phyloP scores from a whole-genome alignment of 2,329 filamentous ascomycete species.

The Stachybotrys chlorohalonatus region DNA sequence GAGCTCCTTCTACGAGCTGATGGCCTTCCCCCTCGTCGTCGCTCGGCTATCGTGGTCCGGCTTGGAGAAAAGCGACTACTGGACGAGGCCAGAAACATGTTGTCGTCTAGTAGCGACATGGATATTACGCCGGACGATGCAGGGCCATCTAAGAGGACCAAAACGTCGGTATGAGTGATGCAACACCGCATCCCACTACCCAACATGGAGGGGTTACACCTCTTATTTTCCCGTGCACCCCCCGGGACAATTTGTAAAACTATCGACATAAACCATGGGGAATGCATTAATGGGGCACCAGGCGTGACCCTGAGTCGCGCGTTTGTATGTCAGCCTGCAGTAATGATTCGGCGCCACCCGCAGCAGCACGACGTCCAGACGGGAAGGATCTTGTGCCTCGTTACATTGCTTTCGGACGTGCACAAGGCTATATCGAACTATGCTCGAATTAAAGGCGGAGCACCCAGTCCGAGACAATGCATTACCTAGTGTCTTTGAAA shows the following conservation, averaged over 20 bases:
- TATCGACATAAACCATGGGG: no score
- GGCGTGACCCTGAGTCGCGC: neutral
- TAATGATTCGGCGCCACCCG: neutral
- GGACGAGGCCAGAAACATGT: slow-evolving; percentile 33
- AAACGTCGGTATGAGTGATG: slow-evolving; percentile 9
- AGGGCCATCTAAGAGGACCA: slow-evolving; percentile 21
- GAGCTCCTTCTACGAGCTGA: slow-evolving; percentile 22
- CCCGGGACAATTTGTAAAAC: no score
- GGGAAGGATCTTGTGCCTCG: neutral
- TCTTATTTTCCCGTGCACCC: no score
- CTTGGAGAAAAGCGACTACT: slow-evolving; percentile 65
- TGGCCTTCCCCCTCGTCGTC: slow-evolving; percentile 24
- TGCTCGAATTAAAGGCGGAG: no score
- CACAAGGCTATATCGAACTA: no score
- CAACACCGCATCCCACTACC: neutral
- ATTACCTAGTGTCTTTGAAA: no score
- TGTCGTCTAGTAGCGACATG: neutral
- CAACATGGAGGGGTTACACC: no score
- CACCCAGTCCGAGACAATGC: no score
- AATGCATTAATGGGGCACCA: neutral
- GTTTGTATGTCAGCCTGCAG: neutral
- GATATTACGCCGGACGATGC: slow-evolving; percentile 3
- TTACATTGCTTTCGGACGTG: neutral
- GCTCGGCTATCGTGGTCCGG: slow-evolving; percentile 59
- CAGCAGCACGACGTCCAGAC: neutral